Evolutionary conservation across 768 basidiomycete species (phyloP), one percentile per base, ranked within the genome.

Genomic region (Boletellus sp.): DNA sequence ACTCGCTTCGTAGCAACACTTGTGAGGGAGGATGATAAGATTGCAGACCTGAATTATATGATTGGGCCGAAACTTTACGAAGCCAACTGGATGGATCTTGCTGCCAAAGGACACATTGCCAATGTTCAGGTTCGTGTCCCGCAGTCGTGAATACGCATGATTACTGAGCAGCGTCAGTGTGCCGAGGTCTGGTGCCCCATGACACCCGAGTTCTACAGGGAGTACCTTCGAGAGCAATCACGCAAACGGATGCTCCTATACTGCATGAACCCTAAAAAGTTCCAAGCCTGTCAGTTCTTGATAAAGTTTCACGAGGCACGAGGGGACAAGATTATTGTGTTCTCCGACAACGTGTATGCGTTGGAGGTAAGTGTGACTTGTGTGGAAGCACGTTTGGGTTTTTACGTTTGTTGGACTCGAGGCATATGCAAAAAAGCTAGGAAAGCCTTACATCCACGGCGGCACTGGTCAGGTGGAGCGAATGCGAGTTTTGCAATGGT

Each of bases 71-170:
- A 99, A 70, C 78, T 99, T 26, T 99, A 99, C 65, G 96, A 99
- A 71, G 96, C 96, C 5, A 99, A 99, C 66, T 99, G 96, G 96
- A 98, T 99, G 95, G 96, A 99, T 69, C 83, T 99, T 58, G 96
- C 96, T 46, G 93, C 92, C 53, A 98, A 98, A 70, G 96, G 96
- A 2, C 96, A 99, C 69, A 99, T 99, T 63, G 96, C 96, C 7
- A 98, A 96, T 63, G 96, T 99, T n/a, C 94, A 98, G 84, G 94
- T 94, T 66, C 59, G 78, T 65, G 24, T 40, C 50, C 33, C 45
- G 32, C 23, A 22, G 16, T 11, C 24, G 5, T 22, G 1, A 8
- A 26, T 37, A 24, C 39, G 16, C 17, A 12, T 13, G 34, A 41
- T 51, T 55, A 48, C 26, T 51, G 17, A 51, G 42, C 20, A 45